These are phyloP conservation scores for Phellopilus nigrolimitatus DNA, from an alignment of 1,284 basidiomycete species.

Conservation along the genomic window DNA sequence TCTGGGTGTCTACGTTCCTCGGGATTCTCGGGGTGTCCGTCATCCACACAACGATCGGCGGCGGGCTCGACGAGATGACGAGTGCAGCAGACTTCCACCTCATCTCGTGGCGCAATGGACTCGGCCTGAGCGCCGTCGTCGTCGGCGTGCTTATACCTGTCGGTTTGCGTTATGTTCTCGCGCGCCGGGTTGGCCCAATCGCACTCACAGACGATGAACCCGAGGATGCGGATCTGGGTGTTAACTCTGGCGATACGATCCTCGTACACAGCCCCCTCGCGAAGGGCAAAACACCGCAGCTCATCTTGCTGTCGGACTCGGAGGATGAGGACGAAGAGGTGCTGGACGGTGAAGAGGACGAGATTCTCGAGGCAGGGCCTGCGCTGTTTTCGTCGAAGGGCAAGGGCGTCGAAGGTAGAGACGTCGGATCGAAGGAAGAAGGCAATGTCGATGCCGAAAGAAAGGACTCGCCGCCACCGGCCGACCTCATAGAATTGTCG, in stretches of 20 bases:
- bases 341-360: constrained; percentile 39
- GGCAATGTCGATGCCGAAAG: not conserved
- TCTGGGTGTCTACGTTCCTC: constrained; percentile 89
- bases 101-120: constrained; percentile 83
- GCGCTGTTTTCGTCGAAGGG: constrained; percentile 5
- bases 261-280: constrained; percentile 17
- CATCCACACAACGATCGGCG: constrained; percentile 95
- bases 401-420: not conserved
- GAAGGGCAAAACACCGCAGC: constrained; percentile 16
- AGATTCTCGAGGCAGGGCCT: constrained; percentile 36
- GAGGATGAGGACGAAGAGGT: constrained; percentile 28
- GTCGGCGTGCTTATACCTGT: constrained; percentile 92
- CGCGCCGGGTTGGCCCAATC: constrained; percentile 36
- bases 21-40: constrained; percentile 90
- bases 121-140: constrained; percentile 78
- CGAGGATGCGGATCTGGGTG: constrained; percentile 24
- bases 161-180: constrained; percentile 74
- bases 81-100: constrained; percentile 88
- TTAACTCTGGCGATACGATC: constrained; percentile 10
- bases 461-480: not conserved
- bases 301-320: constrained; percentile 24
- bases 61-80: constrained; percentile 93
- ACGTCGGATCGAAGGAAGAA: not conserved
- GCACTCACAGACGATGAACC: constrained; percentile 47
- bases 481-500: constrained; percentile 1